phyloP scores from a whole-genome alignment of 129 eudicot species.

The Sambucus nigra region DNA sequence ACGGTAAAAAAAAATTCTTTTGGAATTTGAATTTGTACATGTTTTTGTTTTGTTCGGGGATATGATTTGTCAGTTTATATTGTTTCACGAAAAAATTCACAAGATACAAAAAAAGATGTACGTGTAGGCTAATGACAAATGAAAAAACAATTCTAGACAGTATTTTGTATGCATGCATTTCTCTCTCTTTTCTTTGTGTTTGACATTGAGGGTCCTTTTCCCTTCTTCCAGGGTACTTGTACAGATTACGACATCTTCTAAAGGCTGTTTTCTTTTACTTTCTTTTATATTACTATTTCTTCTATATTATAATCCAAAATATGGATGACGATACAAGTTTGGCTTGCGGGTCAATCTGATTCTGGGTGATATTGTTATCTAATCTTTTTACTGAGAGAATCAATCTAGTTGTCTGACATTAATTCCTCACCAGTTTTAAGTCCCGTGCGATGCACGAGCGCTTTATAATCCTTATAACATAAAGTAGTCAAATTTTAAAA shows the following conservation, averaged over 20 bases:
- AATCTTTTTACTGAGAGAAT: no score
- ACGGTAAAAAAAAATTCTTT: constrained; percentile 31
- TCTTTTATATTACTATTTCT: neutral
- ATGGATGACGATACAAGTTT: neutral
- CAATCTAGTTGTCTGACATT: no score
- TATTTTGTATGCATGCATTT: constrained; percentile 13
- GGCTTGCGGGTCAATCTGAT: neutral
- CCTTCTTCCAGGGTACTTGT: neutral
- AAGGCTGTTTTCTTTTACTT: neutral
- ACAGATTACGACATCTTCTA: constrained; percentile 8
- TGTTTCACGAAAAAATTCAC: no score
- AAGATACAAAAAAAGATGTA: neutral
- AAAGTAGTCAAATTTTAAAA: no score
- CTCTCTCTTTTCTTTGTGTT: constrained; percentile 5
- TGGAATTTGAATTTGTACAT: neutral
- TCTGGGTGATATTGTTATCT: no score
- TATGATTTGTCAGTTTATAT: neutral
- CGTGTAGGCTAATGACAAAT: neutral
- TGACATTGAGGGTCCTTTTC: constrained; percentile 10
- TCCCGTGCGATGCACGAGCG: no score
- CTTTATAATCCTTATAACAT: no score
- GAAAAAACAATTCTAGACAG: neutral
- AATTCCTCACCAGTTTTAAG: no score
- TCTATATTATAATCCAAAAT: no score
- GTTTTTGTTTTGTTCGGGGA: neutral